Evolutionary conservation across 371 early-diverging fungal genomes (phyloP).

Genomic region (Mucor lusitanicus): DNA sequence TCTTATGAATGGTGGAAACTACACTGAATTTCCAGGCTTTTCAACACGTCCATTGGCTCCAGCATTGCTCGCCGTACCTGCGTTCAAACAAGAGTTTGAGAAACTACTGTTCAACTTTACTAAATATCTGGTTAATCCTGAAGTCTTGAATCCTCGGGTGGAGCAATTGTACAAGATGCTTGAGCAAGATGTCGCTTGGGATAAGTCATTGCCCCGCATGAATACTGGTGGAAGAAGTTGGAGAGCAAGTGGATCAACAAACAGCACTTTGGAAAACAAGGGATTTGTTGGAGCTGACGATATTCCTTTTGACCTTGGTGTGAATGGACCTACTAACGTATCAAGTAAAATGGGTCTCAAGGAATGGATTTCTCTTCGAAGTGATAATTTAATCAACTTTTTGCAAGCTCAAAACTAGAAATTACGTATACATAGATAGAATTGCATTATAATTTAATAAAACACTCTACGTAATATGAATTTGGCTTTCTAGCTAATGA

Average conservation of each 20-base stretch:
- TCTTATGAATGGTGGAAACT: conserved; percentile 22
- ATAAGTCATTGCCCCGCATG: conserved; percentile 16
- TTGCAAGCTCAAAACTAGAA: neutral
- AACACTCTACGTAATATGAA: neutral
- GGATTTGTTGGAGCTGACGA: neutral
- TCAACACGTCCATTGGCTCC: conserved; percentile 17
- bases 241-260: neutral
- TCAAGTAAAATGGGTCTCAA: conserved; percentile 4
- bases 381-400: conserved; percentile 5
- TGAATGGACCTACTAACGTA: conserved; percentile 17
- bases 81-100: conserved; percentile 17
- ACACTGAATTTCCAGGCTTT: conserved; percentile 22
- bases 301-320: conserved; percentile 1
- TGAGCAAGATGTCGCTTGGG: conserved; percentile 31
- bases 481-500: too few relatives aligned
- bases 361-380: conserved; percentile 20
- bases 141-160: conserved; percentile 4
- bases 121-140: conserved; percentile 8
- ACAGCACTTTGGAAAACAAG: neutral
- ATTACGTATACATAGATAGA: neutral
- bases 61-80: conserved; percentile 14
- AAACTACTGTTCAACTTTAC: neutral
- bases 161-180: conserved; percentile 15
- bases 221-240: neutral
- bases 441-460: neutral